Evolutionary conservation across 441 rosid species (phyloP).

Genomic region (Mallotus japonicus): DNA sequence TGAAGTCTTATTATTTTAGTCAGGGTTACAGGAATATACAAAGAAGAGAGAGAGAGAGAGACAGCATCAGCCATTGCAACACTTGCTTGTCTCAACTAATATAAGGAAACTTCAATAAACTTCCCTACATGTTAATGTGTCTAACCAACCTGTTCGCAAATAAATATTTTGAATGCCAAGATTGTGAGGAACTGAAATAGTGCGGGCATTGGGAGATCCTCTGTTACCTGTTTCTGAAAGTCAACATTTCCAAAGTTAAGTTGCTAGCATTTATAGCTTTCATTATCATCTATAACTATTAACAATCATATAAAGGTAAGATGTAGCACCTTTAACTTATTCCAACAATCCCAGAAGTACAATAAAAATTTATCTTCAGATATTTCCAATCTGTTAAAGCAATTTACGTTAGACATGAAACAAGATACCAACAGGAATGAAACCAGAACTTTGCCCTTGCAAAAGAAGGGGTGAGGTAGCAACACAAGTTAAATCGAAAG

Average conservation of each 20-base stretch:
- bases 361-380: conserved; percentile 73
- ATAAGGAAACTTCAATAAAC: conserved; percentile 2
- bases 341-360: conserved; percentile 91
- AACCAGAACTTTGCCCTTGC: neutral
- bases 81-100: neutral
- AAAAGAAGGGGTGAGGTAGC: neutral
- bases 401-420: conserved; percentile 17
- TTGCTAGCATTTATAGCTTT: conserved; percentile 4
- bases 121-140: neutral
- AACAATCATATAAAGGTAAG: conserved; percentile 3
- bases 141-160: conserved; percentile 61
- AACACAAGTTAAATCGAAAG: neutral
- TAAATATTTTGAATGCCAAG: conserved; percentile 79
- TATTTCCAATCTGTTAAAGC: conserved; percentile 62
- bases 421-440: neutral
- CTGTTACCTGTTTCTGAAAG: conserved; percentile 69
- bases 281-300: conserved; percentile 11
- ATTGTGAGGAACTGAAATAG: conserved; percentile 86
- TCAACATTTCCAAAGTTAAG: conserved; percentile 14
- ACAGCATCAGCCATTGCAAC: neutral
- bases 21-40: neutral
- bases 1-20: conserved; percentile 4
- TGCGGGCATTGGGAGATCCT: conserved; percentile 84
- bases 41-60: neutral
- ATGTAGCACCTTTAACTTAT: conserved; percentile 54